Evolutionary conservation across 352 stramenopile species (phyloP).

Genomic region (Phytopythium litorale): DNA sequence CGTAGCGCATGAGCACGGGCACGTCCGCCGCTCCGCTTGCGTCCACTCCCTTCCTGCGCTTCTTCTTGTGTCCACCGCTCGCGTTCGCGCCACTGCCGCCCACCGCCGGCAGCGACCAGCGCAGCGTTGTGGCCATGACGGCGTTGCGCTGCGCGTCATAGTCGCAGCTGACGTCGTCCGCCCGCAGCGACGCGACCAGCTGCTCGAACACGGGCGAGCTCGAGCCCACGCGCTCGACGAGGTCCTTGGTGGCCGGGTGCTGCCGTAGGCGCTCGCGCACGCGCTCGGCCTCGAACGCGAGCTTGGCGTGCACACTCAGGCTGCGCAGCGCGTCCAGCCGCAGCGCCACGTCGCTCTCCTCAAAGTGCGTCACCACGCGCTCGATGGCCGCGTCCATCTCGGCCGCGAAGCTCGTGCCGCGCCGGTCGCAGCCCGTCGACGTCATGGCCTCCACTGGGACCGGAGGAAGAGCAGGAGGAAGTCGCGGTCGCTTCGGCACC

Average conservation of each 20-base stretch:
- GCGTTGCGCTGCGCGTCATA: slow-evolving; percentile 63
- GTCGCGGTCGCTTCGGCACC: no score
- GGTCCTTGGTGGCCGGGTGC: slow-evolving; percentile 58
- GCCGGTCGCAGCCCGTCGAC: slow-evolving; percentile 36
- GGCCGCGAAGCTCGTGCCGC: slow-evolving; percentile 53
- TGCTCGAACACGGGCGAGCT: slow-evolving; percentile 43
- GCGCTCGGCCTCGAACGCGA: slow-evolving; percentile 67
- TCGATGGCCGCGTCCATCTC: slow-evolving; percentile 67
- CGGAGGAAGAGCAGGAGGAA: neutral
- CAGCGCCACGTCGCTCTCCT: slow-evolving; percentile 60
- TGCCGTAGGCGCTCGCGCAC: slow-evolving; percentile 52
- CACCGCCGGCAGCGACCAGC: slow-evolving; percentile 36
- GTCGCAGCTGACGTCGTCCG: slow-evolving; percentile 58
- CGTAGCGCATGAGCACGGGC: slow-evolving; percentile 43
- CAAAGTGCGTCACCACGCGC: slow-evolving; percentile 67
- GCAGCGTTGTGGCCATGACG: slow-evolving; percentile 50
- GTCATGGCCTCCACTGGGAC: slow-evolving; percentile 9
- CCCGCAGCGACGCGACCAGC: slow-evolving; percentile 30
- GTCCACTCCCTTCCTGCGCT: slow-evolving; percentile 27
- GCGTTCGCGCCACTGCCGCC: neutral
- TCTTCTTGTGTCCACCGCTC: slow-evolving; percentile 31
- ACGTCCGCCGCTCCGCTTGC: slow-evolving; percentile 10
- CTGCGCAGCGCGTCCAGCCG: slow-evolving; percentile 64
- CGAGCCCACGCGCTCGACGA: slow-evolving; percentile 48
- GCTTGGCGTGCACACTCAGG: slow-evolving; percentile 48